Conservation (phyloP, 2,329 filamentous ascomycete species). For the Trematosphaeria pertusa region DNA sequence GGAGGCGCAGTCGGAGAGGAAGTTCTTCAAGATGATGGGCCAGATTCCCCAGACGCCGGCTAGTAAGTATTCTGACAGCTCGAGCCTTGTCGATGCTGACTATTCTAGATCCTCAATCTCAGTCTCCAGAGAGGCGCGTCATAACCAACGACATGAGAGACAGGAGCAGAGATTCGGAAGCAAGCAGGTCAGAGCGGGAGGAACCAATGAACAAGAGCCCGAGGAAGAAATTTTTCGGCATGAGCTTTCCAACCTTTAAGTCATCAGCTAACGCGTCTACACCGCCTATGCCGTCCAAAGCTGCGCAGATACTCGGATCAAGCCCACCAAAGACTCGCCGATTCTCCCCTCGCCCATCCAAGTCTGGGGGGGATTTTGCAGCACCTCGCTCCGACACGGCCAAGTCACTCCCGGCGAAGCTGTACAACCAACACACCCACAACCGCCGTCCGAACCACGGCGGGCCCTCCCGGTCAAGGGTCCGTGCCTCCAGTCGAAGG, state of each 20-base stretch:
- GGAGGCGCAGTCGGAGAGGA: conserved; percentile 49
- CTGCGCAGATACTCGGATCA: conserved; percentile 46
- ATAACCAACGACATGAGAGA: no score
- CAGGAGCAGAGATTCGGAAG: conserved; percentile 6
- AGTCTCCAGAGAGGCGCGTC: no score
- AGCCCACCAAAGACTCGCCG: conserved; percentile 19
- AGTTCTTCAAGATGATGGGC: conserved; percentile 42
- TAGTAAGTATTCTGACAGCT: conserved; percentile 23
- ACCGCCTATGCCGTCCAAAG: conserved; percentile 34
- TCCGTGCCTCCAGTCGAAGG: conserved; percentile 6
- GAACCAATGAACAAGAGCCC: conserved; percentile 42
- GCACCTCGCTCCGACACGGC: conserved; percentile 30
- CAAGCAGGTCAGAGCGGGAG: no score
- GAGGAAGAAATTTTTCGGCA: conserved; percentile 50
- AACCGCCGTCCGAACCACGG: conserved; percentile 10
- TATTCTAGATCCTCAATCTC: no score
- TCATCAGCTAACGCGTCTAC: conserved; percentile 12
- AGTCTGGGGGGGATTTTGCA: neutral
- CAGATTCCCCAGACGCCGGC: conserved; percentile 33
- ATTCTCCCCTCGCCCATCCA: conserved; percentile 23
- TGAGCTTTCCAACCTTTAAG: conserved; percentile 35
- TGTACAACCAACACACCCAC: conserved; percentile 20
- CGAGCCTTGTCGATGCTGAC: no score
- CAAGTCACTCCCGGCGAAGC: conserved; percentile 32
- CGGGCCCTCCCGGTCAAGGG: neutral